These are phyloP conservation scores for Cordyceps tenuipes DNA, from an alignment of 2,329 filamentous ascomycete genomes.

Conservation along the genomic window DNA sequence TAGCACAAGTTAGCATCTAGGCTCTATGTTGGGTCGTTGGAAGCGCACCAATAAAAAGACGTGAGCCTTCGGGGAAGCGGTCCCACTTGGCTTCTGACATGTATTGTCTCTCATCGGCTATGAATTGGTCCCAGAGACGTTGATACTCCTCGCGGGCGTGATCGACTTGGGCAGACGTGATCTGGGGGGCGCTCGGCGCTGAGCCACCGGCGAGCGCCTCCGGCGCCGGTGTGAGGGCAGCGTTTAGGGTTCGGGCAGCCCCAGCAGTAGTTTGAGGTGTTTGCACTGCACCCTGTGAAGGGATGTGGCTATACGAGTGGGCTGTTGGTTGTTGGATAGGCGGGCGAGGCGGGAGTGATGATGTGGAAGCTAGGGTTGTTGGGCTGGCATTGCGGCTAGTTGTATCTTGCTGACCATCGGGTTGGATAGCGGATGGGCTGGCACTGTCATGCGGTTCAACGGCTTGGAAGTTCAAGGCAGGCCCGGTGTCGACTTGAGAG, in stretches of 20 bases:
- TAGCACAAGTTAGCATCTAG: slow-evolving; percentile 31
- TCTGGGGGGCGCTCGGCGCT: slow-evolving; percentile 12
- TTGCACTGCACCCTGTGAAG: not conserved
- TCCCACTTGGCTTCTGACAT: slow-evolving; percentile 76
- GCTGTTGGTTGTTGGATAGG: slow-evolving; percentile 31
- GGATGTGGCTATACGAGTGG: slow-evolving; percentile 30
- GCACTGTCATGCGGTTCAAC: slow-evolving; percentile 20
- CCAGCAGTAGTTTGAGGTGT: slow-evolving; percentile 23
- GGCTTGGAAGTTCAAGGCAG: slow-evolving; percentile 17
- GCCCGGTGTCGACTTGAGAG: not conserved
- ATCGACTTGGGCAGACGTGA: slow-evolving; percentile 25
- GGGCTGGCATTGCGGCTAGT: slow-evolving; percentile 22
- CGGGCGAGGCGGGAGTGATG: slow-evolving; percentile 40
- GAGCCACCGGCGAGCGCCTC: slow-evolving; percentile 22
- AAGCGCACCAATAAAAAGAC: slow-evolving; percentile 69
- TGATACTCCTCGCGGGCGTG: slow-evolving; percentile 43
- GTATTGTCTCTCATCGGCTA: slow-evolving; percentile 64
- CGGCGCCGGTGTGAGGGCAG: slow-evolving; percentile 23
- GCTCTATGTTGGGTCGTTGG: slow-evolving; percentile 18
- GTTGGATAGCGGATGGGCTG: slow-evolving; percentile 14
- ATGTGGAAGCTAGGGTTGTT: slow-evolving; percentile 27
- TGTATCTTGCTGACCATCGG: slow-evolving; percentile 19
- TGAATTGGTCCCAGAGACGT: slow-evolving; percentile 62
- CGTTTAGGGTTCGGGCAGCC: slow-evolving; percentile 24
- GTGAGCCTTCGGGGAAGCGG: slow-evolving; percentile 66